phyloP scores from a whole-genome alignment of 495 filamentous ascomycete species.

The Neurospora sp. region DNA sequence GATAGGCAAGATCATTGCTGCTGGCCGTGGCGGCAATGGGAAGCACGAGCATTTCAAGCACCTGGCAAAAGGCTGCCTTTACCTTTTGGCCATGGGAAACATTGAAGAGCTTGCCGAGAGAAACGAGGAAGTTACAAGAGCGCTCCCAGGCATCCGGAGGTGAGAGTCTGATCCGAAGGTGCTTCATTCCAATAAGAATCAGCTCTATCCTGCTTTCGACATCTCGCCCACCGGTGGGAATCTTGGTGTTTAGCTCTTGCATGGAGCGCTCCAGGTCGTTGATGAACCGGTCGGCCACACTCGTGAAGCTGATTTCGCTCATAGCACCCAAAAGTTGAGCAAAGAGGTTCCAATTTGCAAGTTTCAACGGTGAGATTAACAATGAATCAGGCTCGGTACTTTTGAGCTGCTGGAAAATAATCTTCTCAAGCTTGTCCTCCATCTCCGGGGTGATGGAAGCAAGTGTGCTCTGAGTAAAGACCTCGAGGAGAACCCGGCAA shows the following conservation, averaged over 20 bases:
- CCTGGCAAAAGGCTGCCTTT: conserved; percentile 88
- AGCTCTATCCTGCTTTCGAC: conserved; percentile 72
- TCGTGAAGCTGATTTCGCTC: conserved; percentile 82
- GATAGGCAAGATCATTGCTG: conserved; percentile 59
- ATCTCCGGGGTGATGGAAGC: conserved; percentile 75
- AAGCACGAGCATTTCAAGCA: conserved; percentile 78
- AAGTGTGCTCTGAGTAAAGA: conserved; percentile 80
- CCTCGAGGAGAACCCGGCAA: conserved; percentile 86
- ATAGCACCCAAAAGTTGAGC: conserved; percentile 86
- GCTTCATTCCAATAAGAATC: conserved; percentile 81
- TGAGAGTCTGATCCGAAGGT: conserved; percentile 62
- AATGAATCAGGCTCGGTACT: conserved; percentile 78
- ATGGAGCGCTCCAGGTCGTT: conserved; percentile 67
- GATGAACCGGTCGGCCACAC: conserved; percentile 72
- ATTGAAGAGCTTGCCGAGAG: conserved; percentile 69
- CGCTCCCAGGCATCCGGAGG: conserved; percentile 71
- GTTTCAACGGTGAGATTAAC: conserved; percentile 62
- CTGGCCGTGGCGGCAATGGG: conserved; percentile 71
- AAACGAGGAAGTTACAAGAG: conserved; percentile 79
- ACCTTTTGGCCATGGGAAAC: conserved; percentile 76
- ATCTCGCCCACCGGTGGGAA: conserved; percentile 43
- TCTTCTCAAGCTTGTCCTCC: conserved; percentile 81
- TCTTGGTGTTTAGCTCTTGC: conserved; percentile 58
- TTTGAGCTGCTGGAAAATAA: conserved; percentile 87
- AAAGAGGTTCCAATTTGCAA: conserved; percentile 93